Conservation (phyloP, 306 rosid species). For the Lathyrus oleraceus region DNA sequence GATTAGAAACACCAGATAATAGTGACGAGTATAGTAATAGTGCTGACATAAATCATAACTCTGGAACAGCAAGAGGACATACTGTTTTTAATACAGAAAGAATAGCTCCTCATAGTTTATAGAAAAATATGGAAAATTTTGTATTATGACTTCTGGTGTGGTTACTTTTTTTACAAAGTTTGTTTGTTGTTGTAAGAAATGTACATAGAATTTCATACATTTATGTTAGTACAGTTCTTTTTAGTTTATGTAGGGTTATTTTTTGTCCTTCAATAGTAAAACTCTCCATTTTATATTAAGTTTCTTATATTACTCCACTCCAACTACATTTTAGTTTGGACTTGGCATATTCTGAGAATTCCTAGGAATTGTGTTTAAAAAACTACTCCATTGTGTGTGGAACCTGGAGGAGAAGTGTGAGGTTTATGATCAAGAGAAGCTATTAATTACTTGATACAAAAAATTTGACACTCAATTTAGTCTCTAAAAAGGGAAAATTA, state of each 20-base stretch:
- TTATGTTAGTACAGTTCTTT: neutral
- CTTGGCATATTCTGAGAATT: neutral
- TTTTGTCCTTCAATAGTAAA: neutral
- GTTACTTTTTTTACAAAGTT: neutral
- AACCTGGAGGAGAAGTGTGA: neutral
- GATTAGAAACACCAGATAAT: conserved; percentile 30
- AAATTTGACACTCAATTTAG: neutral
- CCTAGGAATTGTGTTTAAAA: too few species aligned
- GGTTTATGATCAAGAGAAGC: neutral
- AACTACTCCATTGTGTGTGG: neutral
- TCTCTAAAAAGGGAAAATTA: neutral
- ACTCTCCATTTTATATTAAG: neutral
- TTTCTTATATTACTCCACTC: neutral
- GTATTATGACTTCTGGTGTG: conserved; percentile 1
- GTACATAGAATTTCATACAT: conserved; percentile 30
- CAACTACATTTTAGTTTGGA: neutral
- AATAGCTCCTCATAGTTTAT: neutral
- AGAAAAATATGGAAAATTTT: conserved; percentile 1
- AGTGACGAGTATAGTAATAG: conserved; percentile 12
- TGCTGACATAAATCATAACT: neutral
- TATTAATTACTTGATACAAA: neutral
- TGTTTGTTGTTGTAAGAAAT: neutral
- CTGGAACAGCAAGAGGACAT: conserved; percentile 26
- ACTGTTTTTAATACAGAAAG: neutral
- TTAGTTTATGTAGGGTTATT: neutral